Conservation (phyloP, 1,284 basidiomycete genomes). For the Amylostereum chailletii region DNA sequence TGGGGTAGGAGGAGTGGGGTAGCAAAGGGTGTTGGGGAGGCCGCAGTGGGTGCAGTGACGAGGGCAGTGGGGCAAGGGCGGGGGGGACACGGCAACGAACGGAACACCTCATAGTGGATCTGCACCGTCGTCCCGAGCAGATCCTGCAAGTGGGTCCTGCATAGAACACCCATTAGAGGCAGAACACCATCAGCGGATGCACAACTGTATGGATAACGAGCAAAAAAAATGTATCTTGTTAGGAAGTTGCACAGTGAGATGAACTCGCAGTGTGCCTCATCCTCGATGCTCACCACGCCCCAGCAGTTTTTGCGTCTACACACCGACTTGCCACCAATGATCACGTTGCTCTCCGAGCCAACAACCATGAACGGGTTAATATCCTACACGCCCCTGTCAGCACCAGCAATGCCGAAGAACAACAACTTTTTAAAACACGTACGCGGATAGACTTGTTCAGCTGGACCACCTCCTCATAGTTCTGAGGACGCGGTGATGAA, state of each 20-base stretch:
- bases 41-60: too few relatives aligned
- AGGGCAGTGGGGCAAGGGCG: too few relatives aligned
- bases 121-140: constrained; percentile 97
- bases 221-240: constrained; percentile 74
- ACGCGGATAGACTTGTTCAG: constrained; percentile 90
- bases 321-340: constrained; percentile 93
- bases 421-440: constrained; percentile 20
- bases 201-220: too few relatives aligned
- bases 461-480: constrained; percentile 85
- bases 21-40: too few relatives aligned
- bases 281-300: constrained; percentile 98
- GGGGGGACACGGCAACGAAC: too few relatives aligned
- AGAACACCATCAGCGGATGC: not conserved
- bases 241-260: constrained; percentile 96
- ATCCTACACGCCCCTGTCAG: constrained; percentile 41
- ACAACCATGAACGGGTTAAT: constrained; percentile 97
- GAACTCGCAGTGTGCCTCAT: constrained; percentile 97
- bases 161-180: not conserved
- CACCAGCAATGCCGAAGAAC: too few relatives aligned
- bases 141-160: constrained; percentile 93
- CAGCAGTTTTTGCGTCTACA: constrained; percentile 95
- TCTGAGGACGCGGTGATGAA: too few relatives aligned
- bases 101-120: constrained; percentile 99
- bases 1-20: too few relatives aligned
- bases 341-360: constrained; percentile 89